phyloP scores from a whole-genome alignment of 345 rosid genomes.

The Rhodamnia argentea region DNA sequence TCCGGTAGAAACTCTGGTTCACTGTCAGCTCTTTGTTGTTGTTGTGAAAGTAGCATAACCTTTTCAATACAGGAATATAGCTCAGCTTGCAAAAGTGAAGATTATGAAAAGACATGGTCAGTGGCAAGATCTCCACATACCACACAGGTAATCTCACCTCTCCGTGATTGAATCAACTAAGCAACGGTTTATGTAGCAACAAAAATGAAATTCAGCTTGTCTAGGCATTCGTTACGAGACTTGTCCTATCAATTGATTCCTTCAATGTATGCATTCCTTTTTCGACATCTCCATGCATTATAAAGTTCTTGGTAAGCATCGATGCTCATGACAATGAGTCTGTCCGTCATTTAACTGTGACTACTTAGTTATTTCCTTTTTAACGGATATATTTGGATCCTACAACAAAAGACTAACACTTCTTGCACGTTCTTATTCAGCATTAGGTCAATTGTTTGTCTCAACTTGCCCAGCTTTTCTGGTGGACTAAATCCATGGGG shows the following conservation, averaged over 20 bases:
- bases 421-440: constrained; percentile 20
- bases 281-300: background rate
- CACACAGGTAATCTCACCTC: constrained; percentile 33
- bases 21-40: background rate
- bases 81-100: constrained; percentile 79
- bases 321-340: background rate
- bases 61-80: constrained; percentile 51
- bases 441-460: constrained; percentile 79
- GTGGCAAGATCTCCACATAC: constrained; percentile 69
- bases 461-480: constrained; percentile 90
- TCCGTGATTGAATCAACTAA: background rate
- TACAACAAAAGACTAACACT: background rate
- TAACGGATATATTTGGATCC: background rate
- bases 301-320: background rate
- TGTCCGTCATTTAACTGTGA: background rate
- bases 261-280: background rate
- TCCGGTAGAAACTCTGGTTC: background rate
- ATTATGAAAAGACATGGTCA: constrained; percentile 50
- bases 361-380: background rate
- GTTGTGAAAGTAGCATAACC: background rate
- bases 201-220: background rate
- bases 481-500: constrained; percentile 97
- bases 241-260: background rate
- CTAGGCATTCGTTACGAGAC: background rate
- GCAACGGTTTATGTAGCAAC: background rate